Base-by-base conservation (phyloP, 495 filamentous ascomycete species). In the Lasiosphaeriaceae sp. region DNA sequence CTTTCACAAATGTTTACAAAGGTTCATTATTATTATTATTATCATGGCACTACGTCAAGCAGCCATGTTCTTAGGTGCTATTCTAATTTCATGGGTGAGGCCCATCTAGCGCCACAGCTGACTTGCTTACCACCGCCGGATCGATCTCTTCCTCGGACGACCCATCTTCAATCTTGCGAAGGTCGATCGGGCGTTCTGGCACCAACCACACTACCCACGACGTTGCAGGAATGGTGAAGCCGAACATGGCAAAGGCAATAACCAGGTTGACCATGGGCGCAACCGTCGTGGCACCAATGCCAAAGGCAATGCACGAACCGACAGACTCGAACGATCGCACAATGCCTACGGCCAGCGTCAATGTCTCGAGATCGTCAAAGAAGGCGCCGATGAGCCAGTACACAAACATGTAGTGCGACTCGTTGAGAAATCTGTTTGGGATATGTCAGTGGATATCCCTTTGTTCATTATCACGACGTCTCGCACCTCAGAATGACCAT, bases 351-450 rank as follows among this genome's bases (percentile, higher is more conserved):
- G 76, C 74, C 19, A 79, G 66, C 0, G 79, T 74, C 26, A 80
- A 26, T 0, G 71, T 77, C 57, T 75, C 74, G 47, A 80, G 62
- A 55, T 80, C 75, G 26, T 74, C 71, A 37, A 79, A 77, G 63
- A 79, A 80, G 2, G 74, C 74, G 20, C 78, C 75, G 0, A 80
- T 62, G 11, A 80, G 60, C 73, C 77, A 80, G 61, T 81, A 81
- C 29, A 72, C 66, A 60, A 74, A 75, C 64, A 78, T 75, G 58
- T 73, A 72, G 45, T 73, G 69, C 12, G 71, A 71, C 58, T 78
- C 71, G 60, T 73, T 74, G 29, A 73, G 60, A 55, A 77, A 73
- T 14, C 73, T 55, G 24, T 29, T 24, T 9, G 3, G 23, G n/a
- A n/a, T n/a, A n/a, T n/a, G n/a, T n/a, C n/a, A n/a, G n/a, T n/a